A percentile compares a stretch with the other conserved stretches of the same genome.
phyloP scores from a whole-genome alignment of 768 basidiomycete species.

The Boletus speciosus region DNA sequence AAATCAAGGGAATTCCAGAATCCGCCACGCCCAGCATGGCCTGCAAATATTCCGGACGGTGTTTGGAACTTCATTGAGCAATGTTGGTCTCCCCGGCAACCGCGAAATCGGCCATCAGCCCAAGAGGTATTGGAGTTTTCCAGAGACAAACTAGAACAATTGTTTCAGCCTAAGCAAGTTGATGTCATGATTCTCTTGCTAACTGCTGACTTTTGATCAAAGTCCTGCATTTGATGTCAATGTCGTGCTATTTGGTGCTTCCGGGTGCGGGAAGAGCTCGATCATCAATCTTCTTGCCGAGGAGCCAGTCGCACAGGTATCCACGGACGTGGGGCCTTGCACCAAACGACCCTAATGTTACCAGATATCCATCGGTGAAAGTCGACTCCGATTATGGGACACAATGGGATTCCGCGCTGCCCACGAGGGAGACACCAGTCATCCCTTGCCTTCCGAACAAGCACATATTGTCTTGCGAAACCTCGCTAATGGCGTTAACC shows the following conservation, averaged over 20 bases:
- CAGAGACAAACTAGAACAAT: background rate
- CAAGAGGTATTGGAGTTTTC: background rate
- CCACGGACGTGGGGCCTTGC: constrained; percentile 23
- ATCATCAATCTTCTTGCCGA: no score
- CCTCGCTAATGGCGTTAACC: constrained; percentile 28
- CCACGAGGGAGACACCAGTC: background rate
- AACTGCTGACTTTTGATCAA: background rate
- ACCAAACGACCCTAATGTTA: constrained; percentile 24
- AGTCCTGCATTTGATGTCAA: constrained; percentile 1
- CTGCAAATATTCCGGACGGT: background rate
- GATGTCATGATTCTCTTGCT: background rate
- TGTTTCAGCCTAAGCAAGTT: background rate
- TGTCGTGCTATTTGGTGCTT: no score
- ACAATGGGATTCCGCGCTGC: constrained; percentile 22
- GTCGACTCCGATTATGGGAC: constrained; percentile 19
- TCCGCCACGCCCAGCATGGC: background rate
- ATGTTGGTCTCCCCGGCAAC: background rate
- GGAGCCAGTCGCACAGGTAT: constrained; percentile 19
- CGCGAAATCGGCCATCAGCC: background rate
- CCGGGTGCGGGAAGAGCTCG: no score
- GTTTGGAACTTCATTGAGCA: background rate
- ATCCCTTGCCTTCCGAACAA: constrained; percentile 10
- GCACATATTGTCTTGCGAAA: background rate
- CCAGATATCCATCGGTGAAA: background rate
- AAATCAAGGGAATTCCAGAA: background rate